Percentiles rank a stretch among this genome's conserved stretches.
Conservation (phyloP, 768 basidiomycete genomes). For the Auriscalpium vulgare region DNA sequence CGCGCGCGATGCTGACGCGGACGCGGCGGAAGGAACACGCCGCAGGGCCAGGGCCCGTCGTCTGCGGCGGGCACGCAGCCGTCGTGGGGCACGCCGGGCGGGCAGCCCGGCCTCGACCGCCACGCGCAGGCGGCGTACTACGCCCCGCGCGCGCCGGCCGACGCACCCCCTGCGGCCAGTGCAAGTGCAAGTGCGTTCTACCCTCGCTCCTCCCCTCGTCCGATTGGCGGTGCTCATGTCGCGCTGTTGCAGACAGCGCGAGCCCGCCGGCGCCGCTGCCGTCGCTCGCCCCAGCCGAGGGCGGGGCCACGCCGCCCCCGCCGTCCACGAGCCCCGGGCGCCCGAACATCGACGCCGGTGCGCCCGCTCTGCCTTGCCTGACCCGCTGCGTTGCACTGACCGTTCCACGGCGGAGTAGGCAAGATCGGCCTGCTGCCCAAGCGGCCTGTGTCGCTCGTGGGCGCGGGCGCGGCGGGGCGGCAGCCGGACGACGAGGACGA, state of each 20-base stretch:
- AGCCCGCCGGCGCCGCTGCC: neutral
- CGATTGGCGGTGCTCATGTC: neutral
- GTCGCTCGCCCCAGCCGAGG: neutral
- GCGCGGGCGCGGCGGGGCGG: neutral
- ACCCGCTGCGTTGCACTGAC: neutral
- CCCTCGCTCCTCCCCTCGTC: neutral
- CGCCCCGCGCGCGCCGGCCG: constrained; percentile 2
- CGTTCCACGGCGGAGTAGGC: neutral
- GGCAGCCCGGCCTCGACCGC: constrained; percentile 4
- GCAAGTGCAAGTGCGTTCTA: neutral
- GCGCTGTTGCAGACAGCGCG: neutral
- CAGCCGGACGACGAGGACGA: constrained; percentile 12
- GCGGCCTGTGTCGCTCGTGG: constrained; percentile 18
- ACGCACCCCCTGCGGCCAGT: neutral
- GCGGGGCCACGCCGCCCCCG: neutral
- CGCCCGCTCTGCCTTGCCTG: neutral
- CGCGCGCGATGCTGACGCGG: neutral
- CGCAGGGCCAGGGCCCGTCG: neutral
- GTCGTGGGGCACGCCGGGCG: neutral
- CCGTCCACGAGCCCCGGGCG: constrained; percentile 3
- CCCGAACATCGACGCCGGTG: constrained; percentile 14
- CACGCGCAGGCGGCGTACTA: constrained; percentile 12
- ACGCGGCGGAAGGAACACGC: constrained; percentile 1
- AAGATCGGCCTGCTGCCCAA: constrained; percentile 22
- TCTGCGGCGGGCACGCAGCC: neutral